Evolutionary conservation across 179 eudicot species (phyloP).

Genomic region (Spinacia oleracea): DNA sequence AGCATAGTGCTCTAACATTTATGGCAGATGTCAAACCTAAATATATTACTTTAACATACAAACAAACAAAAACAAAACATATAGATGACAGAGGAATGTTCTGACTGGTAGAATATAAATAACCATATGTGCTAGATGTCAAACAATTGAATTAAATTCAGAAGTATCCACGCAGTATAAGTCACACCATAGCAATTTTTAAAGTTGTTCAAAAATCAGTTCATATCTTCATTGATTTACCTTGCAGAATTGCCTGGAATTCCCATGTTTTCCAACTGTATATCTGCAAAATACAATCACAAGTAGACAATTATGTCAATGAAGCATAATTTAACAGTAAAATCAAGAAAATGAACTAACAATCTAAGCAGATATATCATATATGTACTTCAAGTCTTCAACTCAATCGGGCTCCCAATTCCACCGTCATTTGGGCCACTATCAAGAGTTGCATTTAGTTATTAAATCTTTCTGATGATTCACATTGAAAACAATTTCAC

Average conservation of each 20-base stretch:
- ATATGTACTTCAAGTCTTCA: no score
- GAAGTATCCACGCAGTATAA: background rate
- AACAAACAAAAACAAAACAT: background rate
- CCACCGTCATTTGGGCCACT: background rate
- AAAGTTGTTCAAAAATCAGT: background rate
- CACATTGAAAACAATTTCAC: background rate
- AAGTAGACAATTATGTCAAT: conserved; percentile 14
- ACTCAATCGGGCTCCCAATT: background rate
- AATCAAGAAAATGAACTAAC: background rate
- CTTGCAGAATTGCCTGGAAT: conserved; percentile 62
- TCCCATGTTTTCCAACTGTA: conserved; percentile 99
- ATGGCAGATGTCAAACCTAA: background rate
- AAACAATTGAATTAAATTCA: background rate
- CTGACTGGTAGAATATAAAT: background rate
- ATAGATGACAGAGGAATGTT: background rate
- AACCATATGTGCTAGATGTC: background rate
- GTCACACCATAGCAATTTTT: background rate
- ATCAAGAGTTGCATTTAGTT: background rate
- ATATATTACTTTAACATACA: background rate
- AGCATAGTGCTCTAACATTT: background rate
- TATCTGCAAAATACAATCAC: conserved; percentile 51
- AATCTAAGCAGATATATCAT: background rate
- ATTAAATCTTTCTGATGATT: background rate
- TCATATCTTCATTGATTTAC: conserved; percentile 27
- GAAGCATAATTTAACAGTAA: background rate